Evolutionary conservation across 805 yeast species (phyloP), one percentile per base, ranked within the genome.

Genomic region (Priceomyces fermenticarens): DNA sequence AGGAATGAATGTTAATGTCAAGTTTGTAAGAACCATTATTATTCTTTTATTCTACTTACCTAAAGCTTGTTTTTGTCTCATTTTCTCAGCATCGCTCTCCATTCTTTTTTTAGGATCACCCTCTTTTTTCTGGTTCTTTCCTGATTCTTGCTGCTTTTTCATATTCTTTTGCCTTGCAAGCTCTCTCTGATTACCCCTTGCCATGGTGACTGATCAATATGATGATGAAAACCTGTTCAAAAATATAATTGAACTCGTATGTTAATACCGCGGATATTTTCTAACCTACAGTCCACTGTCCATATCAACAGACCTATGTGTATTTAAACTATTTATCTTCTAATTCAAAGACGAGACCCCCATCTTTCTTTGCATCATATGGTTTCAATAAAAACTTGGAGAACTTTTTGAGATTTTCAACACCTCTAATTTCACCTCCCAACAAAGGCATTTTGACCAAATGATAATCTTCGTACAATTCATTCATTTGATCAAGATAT

Each of bases 111-210:
- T 75, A 30, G 96, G 91, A 58, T 88, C 96, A 20, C 97, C 98
- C 6, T 70, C 75, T 55, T 79, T 80, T 69, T 88, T 86, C 48
- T 47, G 53, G 15, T 44, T 52, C 67, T 84, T 84, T 45, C 76
- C 73, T 26, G 66, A 69, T 34, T 78, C 83, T 47, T 80, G 82
- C 55, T 77, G 83, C 65, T 91, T 91, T 72, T 91, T 93, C 62
- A 70, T 61, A 65, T 87, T 88, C 69, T 87, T 91, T 45, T 82
- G 87, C 60, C 99, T 78, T 26, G 97, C 97, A 53, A 86, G 76
- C 31, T 91, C 99, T 63, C 99, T 79, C 67, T 93, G 98, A 64
- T 91, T 93, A 26, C 99, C 99, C 72, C 99, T 79, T 39, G 96
- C 83, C 97, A 91, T 90, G 39, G 28, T 50, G 39, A 11, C 12